phyloP scores from a whole-genome alignment of 495 filamentous ascomycete species.

The Trichocladium uniseriatum region DNA sequence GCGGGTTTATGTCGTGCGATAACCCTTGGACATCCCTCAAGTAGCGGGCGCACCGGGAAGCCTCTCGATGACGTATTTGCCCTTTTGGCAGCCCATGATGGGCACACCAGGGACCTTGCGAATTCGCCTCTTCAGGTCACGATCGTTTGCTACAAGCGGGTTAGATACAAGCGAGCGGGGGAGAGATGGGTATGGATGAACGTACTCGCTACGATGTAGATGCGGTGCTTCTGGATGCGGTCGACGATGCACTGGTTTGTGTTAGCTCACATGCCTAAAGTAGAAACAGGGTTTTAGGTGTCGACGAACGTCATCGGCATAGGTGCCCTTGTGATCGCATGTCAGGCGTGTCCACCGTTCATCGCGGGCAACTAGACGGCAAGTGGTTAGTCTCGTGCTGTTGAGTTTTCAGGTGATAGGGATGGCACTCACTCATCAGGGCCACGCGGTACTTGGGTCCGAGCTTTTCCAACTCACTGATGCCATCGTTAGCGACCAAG shows the following conservation, averaged over 20 bases:
- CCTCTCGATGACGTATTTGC: constrained; percentile 88
- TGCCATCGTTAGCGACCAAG: constrained; percentile 34
- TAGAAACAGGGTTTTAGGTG: neutral
- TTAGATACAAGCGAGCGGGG: neutral
- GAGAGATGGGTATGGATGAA: neutral
- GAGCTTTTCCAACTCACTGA: constrained; percentile 74
- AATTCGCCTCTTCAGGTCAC: constrained; percentile 69
- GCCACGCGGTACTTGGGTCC: constrained; percentile 85
- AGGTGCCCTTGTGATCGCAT: constrained; percentile 83
- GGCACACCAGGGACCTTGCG: constrained; percentile 58
- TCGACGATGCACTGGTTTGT: constrained; percentile 63
- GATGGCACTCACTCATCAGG: constrained; percentile 39
- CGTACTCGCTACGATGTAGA: constrained; percentile 66
- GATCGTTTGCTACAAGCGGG: constrained; percentile 60
- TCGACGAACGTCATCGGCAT: constrained; percentile 65
- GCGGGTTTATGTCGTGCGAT: neutral
- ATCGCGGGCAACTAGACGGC: constrained; percentile 67
- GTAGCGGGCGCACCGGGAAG: constrained; percentile 63
- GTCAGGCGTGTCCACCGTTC: constrained; percentile 75
- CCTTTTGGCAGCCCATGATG: constrained; percentile 58
- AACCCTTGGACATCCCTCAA: constrained; percentile 5
- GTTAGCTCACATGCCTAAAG: constrained; percentile 1
- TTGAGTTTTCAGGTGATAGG: too few species aligned
- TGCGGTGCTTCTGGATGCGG: constrained; percentile 61
- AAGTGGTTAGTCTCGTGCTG: neutral